phyloP scores from a whole-genome alignment of 192 early-diverging fungal genomes.

The Gonapodya prolifera region DNA sequence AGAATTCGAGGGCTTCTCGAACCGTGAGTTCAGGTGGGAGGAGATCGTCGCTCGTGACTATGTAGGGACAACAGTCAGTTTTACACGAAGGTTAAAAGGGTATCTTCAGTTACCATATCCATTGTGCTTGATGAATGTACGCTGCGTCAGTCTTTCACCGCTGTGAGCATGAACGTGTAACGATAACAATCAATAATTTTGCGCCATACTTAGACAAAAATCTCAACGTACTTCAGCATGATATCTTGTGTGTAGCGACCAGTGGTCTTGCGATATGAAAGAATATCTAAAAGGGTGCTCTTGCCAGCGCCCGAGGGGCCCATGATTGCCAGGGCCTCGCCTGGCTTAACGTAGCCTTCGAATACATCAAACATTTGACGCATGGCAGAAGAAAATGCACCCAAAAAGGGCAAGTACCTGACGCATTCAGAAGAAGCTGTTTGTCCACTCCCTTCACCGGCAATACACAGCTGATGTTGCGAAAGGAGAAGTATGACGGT shows the following conservation, averaged over 20 bases:
- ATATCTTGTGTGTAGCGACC: constrained; percentile 6
- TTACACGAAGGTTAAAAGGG: background rate
- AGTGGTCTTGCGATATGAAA: constrained; percentile 7
- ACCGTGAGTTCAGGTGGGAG: constrained; percentile 5
- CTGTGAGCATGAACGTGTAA: too few species aligned
- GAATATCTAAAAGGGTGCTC: background rate
- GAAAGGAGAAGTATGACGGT: constrained; percentile 8
- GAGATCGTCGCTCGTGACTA: constrained; percentile 4
- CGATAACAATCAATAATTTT: too few species aligned
- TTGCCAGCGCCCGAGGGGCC: constrained; percentile 44
- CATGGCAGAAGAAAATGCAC: background rate
- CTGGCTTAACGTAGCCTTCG: too few species aligned
- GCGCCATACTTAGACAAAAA: too few species aligned
- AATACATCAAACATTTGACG: too few species aligned
- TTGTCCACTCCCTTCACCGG: background rate
- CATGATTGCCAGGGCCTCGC: constrained; percentile 23
- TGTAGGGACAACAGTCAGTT: background rate
- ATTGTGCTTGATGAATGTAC: background rate
- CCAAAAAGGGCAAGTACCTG: constrained; percentile 1
- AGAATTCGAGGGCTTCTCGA: background rate
- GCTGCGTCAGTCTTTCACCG: background rate
- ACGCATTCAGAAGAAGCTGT: background rate
- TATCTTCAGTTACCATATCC: too few species aligned
- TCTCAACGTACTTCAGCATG: too few species aligned
- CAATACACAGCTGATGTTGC: background rate